Evolutionary conservation across 495 filamentous ascomycete genomes (phyloP).

Genomic region (Xylaria curta): DNA sequence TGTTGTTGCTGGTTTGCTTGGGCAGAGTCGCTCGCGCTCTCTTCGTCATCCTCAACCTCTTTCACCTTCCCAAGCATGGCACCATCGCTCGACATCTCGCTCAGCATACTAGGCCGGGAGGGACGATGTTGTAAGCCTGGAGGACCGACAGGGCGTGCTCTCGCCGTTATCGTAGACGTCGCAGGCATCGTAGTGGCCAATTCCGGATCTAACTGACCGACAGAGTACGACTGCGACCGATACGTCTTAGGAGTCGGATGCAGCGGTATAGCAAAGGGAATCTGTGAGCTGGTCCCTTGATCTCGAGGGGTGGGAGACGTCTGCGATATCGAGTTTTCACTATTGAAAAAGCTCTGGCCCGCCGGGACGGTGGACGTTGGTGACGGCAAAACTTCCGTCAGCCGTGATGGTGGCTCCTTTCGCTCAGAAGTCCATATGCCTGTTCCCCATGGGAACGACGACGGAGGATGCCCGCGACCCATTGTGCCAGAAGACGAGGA

Average conservation of each 20-base stretch:
- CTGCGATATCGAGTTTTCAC: constrained; percentile 47
- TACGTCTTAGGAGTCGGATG: constrained; percentile 92
- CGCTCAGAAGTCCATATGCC: constrained; percentile 81
- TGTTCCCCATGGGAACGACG: constrained; percentile 74
- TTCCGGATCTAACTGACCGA: constrained; percentile 87
- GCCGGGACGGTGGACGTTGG: constrained; percentile 70
- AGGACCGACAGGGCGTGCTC: constrained; percentile 61
- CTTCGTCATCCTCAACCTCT: constrained; percentile 81
- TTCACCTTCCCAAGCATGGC: constrained; percentile 76
- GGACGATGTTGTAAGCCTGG: constrained; percentile 79
- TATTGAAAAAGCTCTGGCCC: constrained; percentile 51
- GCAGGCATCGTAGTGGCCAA: constrained; percentile 53
- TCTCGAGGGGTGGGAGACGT: constrained; percentile 54
- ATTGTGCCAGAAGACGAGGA: constrained; percentile 54
- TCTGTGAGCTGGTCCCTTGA: constrained; percentile 60
- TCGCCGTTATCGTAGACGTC: constrained; percentile 52
- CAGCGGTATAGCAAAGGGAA: constrained; percentile 88
- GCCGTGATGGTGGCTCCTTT: constrained; percentile 74
- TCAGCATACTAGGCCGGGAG: constrained; percentile 84
- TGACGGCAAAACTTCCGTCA: constrained; percentile 78
- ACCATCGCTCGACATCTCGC: constrained; percentile 75
- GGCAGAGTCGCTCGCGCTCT: constrained; percentile 66
- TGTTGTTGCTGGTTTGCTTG: constrained; percentile 55
- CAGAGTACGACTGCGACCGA: constrained; percentile 95
- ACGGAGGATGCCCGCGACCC: constrained; percentile 63